phyloP scores from a whole-genome alignment of 164 flowering plant genomes.

The Magnolia changhungtana region DNA sequence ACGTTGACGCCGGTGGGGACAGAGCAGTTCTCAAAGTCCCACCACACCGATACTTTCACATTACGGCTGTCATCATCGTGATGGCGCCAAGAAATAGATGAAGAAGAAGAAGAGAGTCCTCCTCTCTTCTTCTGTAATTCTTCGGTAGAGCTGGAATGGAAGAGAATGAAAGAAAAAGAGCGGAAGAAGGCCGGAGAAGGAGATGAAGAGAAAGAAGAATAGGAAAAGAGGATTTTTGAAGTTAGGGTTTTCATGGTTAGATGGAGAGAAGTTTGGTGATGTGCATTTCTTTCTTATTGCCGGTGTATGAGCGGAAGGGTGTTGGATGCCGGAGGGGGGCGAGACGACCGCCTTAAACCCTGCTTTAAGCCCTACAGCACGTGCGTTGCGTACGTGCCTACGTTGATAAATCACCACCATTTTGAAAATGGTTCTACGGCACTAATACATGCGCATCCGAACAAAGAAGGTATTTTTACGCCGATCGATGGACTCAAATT shows the following conservation, averaged over 20 bases:
- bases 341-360: constrained; percentile 4
- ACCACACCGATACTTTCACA: constrained; percentile 89
- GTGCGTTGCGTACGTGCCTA: too few species aligned
- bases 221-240: constrained; percentile 4
- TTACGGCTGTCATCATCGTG: constrained; percentile 37
- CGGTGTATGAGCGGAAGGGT: too few species aligned
- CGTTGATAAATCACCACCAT: too few species aligned
- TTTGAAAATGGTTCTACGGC: too few species aligned
- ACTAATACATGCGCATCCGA: too few species aligned
- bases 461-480: too few species aligned
- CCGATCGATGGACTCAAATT: too few species aligned
- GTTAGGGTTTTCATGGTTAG: constrained; percentile 13
- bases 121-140: neutral
- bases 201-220: constrained; percentile 1
- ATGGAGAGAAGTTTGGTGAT: neutral
- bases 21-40: constrained; percentile 89
- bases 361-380: neutral
- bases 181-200: constrained; percentile 1
- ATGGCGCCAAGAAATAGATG: constrained; percentile 18
- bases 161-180: neutral
- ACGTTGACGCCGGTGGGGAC: constrained; percentile 54
- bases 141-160: neutral
- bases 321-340: neutral
- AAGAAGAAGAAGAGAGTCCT: constrained; percentile 11
- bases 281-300: neutral